Conservation (phyloP, 2,329 filamentous ascomycete genomes). For the Claviceps sorghi region DNA sequence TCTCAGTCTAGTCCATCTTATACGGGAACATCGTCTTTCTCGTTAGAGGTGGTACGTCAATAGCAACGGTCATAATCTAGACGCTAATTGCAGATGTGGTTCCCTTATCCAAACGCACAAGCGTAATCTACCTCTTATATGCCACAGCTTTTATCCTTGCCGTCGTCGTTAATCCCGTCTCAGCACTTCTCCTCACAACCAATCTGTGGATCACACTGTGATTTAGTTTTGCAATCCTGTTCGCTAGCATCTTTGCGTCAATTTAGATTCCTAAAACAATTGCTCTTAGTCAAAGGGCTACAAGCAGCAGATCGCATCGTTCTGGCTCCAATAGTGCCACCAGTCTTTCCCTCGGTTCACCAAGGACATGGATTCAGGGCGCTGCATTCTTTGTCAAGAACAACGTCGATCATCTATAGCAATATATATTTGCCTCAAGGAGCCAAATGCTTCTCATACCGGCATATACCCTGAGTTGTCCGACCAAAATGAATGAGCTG, state of each 20-base stretch:
- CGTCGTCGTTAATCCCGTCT: conserved; percentile 24
- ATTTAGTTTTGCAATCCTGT: conserved; percentile 17
- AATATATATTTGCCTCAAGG: conserved; percentile 25
- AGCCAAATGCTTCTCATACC: conserved; percentile 24
- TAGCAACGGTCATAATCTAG: conserved; percentile 29
- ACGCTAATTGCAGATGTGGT: conserved; percentile 31
- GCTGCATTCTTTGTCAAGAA: conserved; percentile 15
- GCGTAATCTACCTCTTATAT: conserved; percentile 25
- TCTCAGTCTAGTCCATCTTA: conserved; percentile 27
- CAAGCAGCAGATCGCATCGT: conserved; percentile 10
- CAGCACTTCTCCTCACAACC: conserved; percentile 24
- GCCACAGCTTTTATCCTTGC: conserved; percentile 24
- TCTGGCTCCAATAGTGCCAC: conserved; percentile 2
- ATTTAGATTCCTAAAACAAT: conserved; percentile 30
- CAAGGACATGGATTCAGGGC: conserved; percentile 7
- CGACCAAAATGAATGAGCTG: conserved; percentile 17
- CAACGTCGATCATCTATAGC: conserved; percentile 22
- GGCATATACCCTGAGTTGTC: conserved; percentile 14
- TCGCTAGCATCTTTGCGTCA: conserved; percentile 15
- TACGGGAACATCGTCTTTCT: conserved; percentile 20
- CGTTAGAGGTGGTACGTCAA: conserved; percentile 26
- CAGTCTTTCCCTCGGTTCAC: background rate
- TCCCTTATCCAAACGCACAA: conserved; percentile 22
- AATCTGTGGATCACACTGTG: conserved; percentile 27
- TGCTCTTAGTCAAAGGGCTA: conserved; percentile 16